Evolutionary conservation across 495 filamentous ascomycete species (phyloP).

Genomic region (Usnea hakonensis): DNA sequence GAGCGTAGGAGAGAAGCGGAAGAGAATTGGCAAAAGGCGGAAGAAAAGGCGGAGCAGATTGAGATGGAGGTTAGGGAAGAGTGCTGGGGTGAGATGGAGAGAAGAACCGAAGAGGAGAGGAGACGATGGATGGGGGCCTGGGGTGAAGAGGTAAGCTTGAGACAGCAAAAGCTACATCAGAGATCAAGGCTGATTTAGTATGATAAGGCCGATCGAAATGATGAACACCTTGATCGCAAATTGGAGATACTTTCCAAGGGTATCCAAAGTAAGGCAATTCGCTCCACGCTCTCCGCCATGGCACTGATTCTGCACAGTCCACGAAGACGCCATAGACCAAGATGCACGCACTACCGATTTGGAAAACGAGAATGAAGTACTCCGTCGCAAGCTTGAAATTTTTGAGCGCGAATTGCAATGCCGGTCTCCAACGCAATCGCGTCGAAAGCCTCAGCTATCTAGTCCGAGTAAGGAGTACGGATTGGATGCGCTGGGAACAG

Average conservation of each 20-base stretch:
- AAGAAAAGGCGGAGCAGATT: conserved; percentile 61
- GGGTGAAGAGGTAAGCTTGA: conserved; percentile 58
- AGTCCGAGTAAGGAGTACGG: conserved; percentile 28
- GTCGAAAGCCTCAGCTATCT: conserved; percentile 22
- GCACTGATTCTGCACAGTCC: conserved; percentile 29
- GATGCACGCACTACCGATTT: conserved; percentile 36
- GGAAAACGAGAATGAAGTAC: conserved; percentile 42
- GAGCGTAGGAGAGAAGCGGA: conserved; percentile 50
- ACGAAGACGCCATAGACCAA: conserved; percentile 39
- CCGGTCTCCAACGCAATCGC: conserved; percentile 35
- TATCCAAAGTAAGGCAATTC: conserved; percentile 35
- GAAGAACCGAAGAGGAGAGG: conserved; percentile 61
- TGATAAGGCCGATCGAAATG: conserved; percentile 46
- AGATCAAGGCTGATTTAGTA: neutral
- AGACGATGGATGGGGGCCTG: conserved; percentile 66
- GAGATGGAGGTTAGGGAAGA: conserved; percentile 89
- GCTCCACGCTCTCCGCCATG: neutral
- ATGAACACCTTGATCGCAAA: conserved; percentile 85
- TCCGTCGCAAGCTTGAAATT: conserved; percentile 37
- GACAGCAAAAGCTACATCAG: neutral
- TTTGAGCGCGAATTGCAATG: conserved; percentile 42
- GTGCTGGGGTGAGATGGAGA: conserved; percentile 79
- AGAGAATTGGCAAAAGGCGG: conserved; percentile 48
- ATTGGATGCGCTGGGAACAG: conserved; percentile 37
- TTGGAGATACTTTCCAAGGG: conserved; percentile 73